A percentile compares a stretch with the other conserved stretches of the same genome.
phyloP scores from a whole-genome alignment of 192 early-diverging fungal genomes.

The Phycomyces blakesleeanus region DNA sequence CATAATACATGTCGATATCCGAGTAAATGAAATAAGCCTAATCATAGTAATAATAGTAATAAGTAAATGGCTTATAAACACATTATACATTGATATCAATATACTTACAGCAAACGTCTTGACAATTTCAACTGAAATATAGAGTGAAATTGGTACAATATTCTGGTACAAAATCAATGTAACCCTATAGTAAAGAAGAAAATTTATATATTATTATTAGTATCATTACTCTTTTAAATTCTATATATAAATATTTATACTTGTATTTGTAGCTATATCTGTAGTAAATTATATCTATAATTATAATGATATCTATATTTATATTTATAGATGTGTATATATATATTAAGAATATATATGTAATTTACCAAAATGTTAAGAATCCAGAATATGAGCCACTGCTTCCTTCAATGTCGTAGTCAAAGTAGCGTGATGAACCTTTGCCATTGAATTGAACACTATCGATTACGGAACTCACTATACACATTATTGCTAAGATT shows the following conservation, averaged over 20 bases:
- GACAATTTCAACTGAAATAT: slow-evolving; percentile 90
- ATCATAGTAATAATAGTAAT: neutral
- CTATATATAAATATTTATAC: no score
- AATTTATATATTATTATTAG: no score
- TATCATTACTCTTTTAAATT: no score
- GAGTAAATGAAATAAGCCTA: slow-evolving; percentile 87
- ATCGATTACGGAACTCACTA: slow-evolving; percentile 63
- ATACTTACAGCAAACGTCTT: slow-evolving; percentile 78
- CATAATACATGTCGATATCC: slow-evolving; percentile 90
- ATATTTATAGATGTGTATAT: no score
- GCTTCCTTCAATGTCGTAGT: slow-evolving; percentile 45
- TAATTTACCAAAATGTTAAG: slow-evolving; percentile 63
- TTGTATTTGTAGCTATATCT: no score
- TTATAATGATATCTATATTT: no score
- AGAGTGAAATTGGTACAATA: slow-evolving; percentile 93
- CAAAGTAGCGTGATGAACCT: slow-evolving; percentile 49
- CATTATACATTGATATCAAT: neutral
- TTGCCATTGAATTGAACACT: slow-evolving; percentile 57
- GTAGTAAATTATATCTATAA: no score
- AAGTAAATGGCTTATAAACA: neutral
- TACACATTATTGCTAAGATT: slow-evolving; percentile 69
- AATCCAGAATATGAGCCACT: slow-evolving; percentile 59
- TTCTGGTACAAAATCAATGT: slow-evolving; percentile 91
- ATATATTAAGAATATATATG: neutral
- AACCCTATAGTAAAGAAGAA: no score